Base-by-base conservation (phyloP, 805 yeast species). In the Lachancea sp. region DNA sequence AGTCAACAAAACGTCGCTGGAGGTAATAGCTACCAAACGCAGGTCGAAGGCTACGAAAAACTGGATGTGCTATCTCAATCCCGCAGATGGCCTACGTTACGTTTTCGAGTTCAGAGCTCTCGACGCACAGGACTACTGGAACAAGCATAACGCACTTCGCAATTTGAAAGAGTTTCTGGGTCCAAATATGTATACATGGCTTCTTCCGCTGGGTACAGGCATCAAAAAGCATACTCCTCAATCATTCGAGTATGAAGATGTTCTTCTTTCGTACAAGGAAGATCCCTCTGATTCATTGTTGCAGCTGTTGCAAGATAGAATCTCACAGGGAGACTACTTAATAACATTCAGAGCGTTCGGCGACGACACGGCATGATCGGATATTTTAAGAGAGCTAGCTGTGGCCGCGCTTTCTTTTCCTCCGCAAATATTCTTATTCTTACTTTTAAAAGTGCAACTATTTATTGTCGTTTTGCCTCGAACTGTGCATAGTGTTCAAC, bases 1-100 rank as follows among this genome's bases (percentile, higher is more conserved):
- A 1, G 47, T 49, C 7, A 82, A 84, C 52, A 63, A 70, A 47
- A 76, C 86, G 0, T 73, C 88, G 0, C 56, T 86, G 11, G 91
- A 84, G 50, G 80, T 76, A 30, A 57, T 81, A 33, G 63, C 70
- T 13, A 49, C 66, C 27, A 66, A 65, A 35, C 57, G 64, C 26
- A 62, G 68, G 42, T 41, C 55, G 11, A 55, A 64, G 36, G 29
- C 47, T 36, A 17, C 42, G 41, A 19, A 52, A 51, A 38, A 54
- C 55, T 39, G 52, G 54, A 41, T 60, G 35, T 43, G 65, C 66
- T 29, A 59, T 63, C 40, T 52, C 48, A n/a, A 49, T 42, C 40
- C 45, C 6, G 66, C 68, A 31, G 55, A 55, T 8, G 72, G 68
- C 1, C 46, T 53, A 13, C 59, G 81, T 34, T 78, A 68, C 50